These are phyloP conservation scores for Lachnellula arida DNA, from an alignment of 2,329 filamentous ascomycete species.

Conservation along the genomic window DNA sequence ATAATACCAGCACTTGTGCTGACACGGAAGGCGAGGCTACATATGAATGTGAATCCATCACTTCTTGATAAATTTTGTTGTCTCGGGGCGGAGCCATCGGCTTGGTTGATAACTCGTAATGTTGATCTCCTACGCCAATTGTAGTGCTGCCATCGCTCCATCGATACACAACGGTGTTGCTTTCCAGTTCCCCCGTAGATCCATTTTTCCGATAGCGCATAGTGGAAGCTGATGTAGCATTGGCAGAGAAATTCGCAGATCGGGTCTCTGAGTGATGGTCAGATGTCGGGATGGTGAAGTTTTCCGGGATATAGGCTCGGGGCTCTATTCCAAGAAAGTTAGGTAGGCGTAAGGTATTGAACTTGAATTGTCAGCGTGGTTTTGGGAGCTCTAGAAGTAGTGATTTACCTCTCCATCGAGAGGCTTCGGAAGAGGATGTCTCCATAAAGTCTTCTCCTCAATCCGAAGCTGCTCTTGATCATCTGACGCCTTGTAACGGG, in stretches of 20 bases:
- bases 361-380: slow-evolving; percentile 39
- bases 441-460: slow-evolving; percentile 59
- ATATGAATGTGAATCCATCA: slow-evolving; percentile 71
- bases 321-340: slow-evolving; percentile 68
- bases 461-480: slow-evolving; percentile 45
- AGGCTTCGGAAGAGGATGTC: slow-evolving; percentile 66
- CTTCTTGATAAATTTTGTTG: slow-evolving; percentile 55
- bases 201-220: slow-evolving; percentile 66
- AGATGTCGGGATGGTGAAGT: slow-evolving; percentile 59
- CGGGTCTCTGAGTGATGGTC: slow-evolving; percentile 47
- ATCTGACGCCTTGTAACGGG: slow-evolving; percentile 40
- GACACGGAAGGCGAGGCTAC: slow-evolving; percentile 66
- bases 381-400: neutral
- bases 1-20: slow-evolving; percentile 64
- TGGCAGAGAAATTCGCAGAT: slow-evolving; percentile 48
- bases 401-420: slow-evolving; percentile 60
- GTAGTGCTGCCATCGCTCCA: slow-evolving; percentile 80
- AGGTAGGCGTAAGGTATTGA: slow-evolving; percentile 67
- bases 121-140: slow-evolving; percentile 67
- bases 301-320: slow-evolving; percentile 59
- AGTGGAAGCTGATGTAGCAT: slow-evolving; percentile 56
- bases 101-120: slow-evolving; percentile 71
- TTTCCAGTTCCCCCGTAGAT: slow-evolving; percentile 60
- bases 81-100: slow-evolving; percentile 55
- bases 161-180: slow-evolving; percentile 68